Evolutionary conservation across 2,329 filamentous ascomycete genomes (phyloP).

Genomic region (Calycina herbarum): DNA sequence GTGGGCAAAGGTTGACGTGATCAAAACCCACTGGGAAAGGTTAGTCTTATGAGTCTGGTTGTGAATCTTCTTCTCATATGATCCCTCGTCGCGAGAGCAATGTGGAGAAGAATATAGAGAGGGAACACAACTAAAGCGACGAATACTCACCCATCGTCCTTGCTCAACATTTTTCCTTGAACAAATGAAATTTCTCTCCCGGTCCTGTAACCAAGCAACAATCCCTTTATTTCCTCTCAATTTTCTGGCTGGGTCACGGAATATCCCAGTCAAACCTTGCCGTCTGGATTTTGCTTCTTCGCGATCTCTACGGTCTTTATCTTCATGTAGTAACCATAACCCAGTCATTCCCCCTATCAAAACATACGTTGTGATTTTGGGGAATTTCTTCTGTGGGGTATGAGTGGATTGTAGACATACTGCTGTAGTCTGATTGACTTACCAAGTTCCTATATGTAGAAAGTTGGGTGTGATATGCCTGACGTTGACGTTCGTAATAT

Average conservation of each 20-base stretch:
- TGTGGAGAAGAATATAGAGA: too few relatives aligned
- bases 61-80: neutral
- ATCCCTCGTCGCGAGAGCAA: neutral
- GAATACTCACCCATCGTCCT: neutral
- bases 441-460: neutral
- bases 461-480: too few relatives aligned
- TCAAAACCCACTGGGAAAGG: neutral
- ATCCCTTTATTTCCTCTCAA: neutral
- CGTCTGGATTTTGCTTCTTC: neutral
- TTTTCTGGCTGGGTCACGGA: too few relatives aligned
- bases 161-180: neutral
- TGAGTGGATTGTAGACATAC: neutral
- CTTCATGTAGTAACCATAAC: neutral
- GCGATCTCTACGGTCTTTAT: neutral
- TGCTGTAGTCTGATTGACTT: neutral
- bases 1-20: neutral
- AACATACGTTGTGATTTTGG: neutral
- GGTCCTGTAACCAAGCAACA: neutral
- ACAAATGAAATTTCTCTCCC: neutral
- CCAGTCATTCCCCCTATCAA: neutral
- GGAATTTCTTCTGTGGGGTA: neutral
- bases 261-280: neutral
- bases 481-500: too few relatives aligned
- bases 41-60: neutral
- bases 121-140: neutral